Evolutionary conservation across 257 asterid species (phyloP), one percentile per base, ranked within the genome.

Genomic region (Cynanchum wilfordii): DNA sequence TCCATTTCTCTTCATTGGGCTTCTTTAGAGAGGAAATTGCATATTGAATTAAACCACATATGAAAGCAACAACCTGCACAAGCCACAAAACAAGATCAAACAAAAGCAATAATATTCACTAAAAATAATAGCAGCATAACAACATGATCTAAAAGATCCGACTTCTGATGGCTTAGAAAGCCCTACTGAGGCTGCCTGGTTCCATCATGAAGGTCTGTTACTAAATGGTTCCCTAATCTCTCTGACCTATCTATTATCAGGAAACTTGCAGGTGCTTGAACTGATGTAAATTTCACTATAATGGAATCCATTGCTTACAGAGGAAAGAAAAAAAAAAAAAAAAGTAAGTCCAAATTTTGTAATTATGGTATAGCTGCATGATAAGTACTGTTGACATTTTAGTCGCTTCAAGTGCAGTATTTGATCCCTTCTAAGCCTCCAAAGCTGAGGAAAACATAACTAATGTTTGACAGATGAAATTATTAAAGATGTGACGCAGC

Each of bases 51-150:
- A 82, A 22, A 75, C 97, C 95, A 81, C 94, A 91, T 73, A 87
- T 81, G 82, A 88, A 88, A 63, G 98, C 97, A 80, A 93, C 96
- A 57, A 78, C 87, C 98, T 93, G 94, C 77, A 83, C 68, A 82
- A 40, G 47, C 47, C 47, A 42, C 47, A 42, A 42, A 42, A 42
- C 47, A 1, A 42, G 47, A 42, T 42, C 47, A 60, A 47, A 50
- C 54, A 70, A 82, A 51, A 77, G 19, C 71, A 1, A 38, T 20
- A 38, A 57, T 38, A 20, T 3, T 52, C 20, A 19, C 49, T 36
- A 57, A 27, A 4, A 15, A 9, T 50, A 0, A 17, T 1, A 5
- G 10, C 5, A 49, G 7, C 49, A 56, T 10, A 24, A n/a, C 3
- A 25, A 20, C 33, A 36, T 7, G 29, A 36, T 64, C 10, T 33